Conservation (phyloP, 495 filamentous ascomycete species). For the Podospora sp. region DNA sequence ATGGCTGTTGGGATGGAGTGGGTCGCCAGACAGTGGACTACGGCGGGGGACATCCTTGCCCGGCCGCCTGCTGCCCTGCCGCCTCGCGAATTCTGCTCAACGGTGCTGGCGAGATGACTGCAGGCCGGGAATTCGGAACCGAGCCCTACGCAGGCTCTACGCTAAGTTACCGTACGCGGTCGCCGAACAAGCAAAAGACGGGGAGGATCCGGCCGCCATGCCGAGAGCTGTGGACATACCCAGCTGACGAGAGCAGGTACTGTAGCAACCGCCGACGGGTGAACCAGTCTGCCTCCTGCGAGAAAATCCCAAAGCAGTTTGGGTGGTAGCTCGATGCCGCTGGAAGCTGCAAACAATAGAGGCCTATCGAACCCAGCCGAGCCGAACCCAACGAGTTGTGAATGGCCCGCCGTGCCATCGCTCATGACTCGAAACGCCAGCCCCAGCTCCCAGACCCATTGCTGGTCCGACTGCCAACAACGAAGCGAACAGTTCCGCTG, state of each 20-base stretch:
- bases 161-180: neutral
- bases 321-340: neutral
- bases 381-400: neutral
- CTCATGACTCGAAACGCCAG: slow-evolving; percentile 9
- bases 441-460: neutral
- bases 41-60: neutral
- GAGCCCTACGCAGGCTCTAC: neutral
- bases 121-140: slow-evolving; percentile 16
- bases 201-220: slow-evolving; percentile 22
- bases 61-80: neutral
- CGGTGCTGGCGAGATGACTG: neutral
- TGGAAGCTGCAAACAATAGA: neutral
- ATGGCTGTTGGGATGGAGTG: slow-evolving; percentile 8
- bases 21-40: neutral
- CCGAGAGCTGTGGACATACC: no score
- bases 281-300: no score
- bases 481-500: neutral
- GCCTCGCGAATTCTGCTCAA: neutral
- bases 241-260: no score
- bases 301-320: slow-evolving; percentile 23
- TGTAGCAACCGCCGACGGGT: no score
- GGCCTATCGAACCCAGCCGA: neutral
- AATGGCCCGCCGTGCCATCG: slow-evolving; percentile 5
- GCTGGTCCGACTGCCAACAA: neutral
- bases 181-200: neutral